phyloP scores from a whole-genome alignment of 1,284 basidiomycete species.

The Ganoderma leucocontextum region DNA sequence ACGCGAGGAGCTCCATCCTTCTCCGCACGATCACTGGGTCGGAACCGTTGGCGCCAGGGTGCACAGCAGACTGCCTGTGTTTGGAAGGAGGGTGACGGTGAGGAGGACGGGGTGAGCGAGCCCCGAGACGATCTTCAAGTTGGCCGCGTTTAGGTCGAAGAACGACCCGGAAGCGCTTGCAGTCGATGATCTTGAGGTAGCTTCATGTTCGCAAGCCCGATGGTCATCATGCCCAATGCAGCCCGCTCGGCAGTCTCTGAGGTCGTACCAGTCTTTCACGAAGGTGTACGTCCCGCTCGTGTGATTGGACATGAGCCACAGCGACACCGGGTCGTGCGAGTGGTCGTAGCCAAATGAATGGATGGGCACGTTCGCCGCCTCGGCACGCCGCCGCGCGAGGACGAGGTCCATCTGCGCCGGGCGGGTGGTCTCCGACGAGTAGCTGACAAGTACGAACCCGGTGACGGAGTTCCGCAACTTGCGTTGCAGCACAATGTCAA shows the following conservation, averaged over 20 bases:
- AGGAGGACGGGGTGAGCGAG: constrained; percentile 89
- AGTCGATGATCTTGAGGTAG: constrained; percentile 90
- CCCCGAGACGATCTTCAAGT: constrained; percentile 84
- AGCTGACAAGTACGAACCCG: constrained; percentile 93
- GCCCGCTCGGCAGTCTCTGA: constrained; percentile 88
- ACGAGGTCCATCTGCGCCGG: constrained; percentile 99
- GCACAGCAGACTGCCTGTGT: constrained; percentile 46
- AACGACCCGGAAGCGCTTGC: constrained; percentile 88
- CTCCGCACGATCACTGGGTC: constrained; percentile 91
- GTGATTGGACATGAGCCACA: constrained; percentile 99
- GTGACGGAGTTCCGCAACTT: constrained; percentile 90
- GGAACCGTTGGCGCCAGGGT: constrained; percentile 62
- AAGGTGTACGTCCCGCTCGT: constrained; percentile 98
- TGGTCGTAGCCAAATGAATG: constrained; percentile 97
- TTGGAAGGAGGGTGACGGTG: constrained; percentile 86
- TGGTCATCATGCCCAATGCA: constrained; percentile 93
- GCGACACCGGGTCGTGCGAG: constrained; percentile 95
- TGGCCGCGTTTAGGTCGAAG: constrained; percentile 85
- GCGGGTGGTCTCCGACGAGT: constrained; percentile 88
- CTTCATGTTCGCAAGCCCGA: constrained; percentile 89
- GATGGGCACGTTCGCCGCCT: constrained; percentile 95
- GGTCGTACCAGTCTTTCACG: constrained; percentile 95
- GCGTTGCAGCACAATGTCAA: constrained; percentile 93
- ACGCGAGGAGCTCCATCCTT: constrained; percentile 91
- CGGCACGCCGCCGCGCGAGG: constrained; percentile 92